Conservation (phyloP, 2,329 filamentous ascomycete genomes). For the Pseudocercospora macadamiae region DNA sequence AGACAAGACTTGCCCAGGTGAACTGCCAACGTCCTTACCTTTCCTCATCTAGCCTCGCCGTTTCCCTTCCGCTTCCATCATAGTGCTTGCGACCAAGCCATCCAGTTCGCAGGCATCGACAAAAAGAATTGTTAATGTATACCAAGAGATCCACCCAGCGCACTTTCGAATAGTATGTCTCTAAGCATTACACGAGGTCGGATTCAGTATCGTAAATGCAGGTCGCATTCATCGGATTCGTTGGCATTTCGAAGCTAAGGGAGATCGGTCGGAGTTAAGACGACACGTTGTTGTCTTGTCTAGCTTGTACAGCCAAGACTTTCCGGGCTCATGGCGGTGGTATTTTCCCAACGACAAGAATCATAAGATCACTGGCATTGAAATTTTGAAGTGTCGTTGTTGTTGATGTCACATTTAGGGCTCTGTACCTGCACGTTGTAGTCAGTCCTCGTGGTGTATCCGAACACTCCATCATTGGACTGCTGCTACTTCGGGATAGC, state of each 20-base stretch:
- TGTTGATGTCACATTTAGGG: neutral
- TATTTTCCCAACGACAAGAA: neutral
- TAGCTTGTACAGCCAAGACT: constrained; percentile 4
- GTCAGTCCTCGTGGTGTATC: constrained; percentile 12
- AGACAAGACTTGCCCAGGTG: no score
- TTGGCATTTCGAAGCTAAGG: neutral
- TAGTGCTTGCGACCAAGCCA: neutral
- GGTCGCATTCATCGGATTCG: no score
- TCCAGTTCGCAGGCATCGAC: neutral
- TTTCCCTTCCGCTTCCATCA: neutral
- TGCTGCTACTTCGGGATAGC: neutral
- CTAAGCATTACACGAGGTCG: no score
- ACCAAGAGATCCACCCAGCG: neutral
- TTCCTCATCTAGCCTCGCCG: neutral
- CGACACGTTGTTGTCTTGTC: constrained; percentile 6
- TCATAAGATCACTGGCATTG: constrained; percentile 1
- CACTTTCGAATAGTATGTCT: neutral
- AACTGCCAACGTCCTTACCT: neutral
- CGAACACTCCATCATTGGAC: neutral
- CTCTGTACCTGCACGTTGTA: constrained; percentile 23
- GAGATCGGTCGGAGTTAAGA: neutral
- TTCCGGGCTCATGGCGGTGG: constrained; percentile 4
- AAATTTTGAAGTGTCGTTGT: no score
- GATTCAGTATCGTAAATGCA: no score
- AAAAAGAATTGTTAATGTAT: neutral